Conservation (phyloP, 2,329 filamentous ascomycete species). For the Drechslerella dactyloides region DNA sequence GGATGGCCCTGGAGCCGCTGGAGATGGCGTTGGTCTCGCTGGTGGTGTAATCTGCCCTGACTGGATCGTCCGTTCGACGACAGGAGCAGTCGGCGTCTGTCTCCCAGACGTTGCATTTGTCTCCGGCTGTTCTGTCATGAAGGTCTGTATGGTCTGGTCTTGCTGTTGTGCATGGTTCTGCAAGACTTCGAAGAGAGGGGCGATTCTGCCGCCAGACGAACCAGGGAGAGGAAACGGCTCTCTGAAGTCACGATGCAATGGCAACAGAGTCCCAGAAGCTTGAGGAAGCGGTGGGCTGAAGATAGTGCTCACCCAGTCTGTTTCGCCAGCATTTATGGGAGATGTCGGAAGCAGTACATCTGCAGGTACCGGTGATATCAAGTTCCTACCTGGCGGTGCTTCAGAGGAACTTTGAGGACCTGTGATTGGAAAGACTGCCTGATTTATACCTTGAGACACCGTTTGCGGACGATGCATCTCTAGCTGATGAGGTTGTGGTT, state of each 20-base stretch:
- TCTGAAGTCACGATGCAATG: not conserved
- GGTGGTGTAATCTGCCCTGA: constrained; percentile 29
- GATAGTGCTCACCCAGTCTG: not conserved
- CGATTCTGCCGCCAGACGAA: no score
- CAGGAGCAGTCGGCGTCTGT: not conserved
- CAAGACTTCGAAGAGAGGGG: no score
- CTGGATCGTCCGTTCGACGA: not conserved
- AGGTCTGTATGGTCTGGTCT: not conserved
- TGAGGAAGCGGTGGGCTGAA: not conserved
- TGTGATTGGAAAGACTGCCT: not conserved
- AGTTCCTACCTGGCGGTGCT: not conserved
- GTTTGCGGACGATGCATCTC: not conserved
- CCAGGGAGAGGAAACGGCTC: no score
- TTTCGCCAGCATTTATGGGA: not conserved
- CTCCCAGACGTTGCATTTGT: not conserved
- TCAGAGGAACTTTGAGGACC: not conserved
- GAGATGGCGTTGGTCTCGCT: constrained; percentile 17
- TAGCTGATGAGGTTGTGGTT: not conserved
- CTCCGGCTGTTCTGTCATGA: not conserved
- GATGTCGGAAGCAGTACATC: not conserved
- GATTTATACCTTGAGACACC: not conserved
- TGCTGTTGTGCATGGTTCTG: not conserved
- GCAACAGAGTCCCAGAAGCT: not conserved
- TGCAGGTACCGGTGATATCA: not conserved
- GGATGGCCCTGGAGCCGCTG: constrained; percentile 23